Percentiles rank a stretch among this genome's conserved stretches.
Evolutionary conservation across 352 stramenopile species (phyloP).

Genomic region (Vaucheria bursata): DNA sequence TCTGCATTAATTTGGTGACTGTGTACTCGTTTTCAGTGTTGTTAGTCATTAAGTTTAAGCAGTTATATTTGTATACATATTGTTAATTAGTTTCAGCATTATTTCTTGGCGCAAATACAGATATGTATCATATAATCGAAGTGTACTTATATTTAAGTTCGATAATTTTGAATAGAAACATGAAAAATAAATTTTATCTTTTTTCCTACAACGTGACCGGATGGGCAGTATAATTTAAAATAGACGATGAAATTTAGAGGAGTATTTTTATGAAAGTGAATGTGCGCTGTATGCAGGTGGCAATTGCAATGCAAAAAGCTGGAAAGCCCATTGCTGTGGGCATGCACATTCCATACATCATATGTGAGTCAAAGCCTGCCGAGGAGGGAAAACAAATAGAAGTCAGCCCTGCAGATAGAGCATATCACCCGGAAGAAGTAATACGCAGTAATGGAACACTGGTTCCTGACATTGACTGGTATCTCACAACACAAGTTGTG

Average conservation of each 20-base stretch:
- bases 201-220: no score
- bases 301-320: slow-evolving; percentile 81
- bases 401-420: slow-evolving; percentile 24
- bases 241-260: no score
- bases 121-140: no score
- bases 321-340: slow-evolving; percentile 91
- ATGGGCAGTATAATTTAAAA: no score
- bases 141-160: no score
- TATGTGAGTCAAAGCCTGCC: slow-evolving; percentile 71
- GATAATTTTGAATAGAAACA: no score
- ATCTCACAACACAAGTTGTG: slow-evolving; percentile 90
- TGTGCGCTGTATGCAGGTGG: slow-evolving; percentile 69
- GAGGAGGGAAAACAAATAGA: slow-evolving; percentile 8
- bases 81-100: no score
- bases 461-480: slow-evolving; percentile 62
- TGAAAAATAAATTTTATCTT: no score
- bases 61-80: not conserved
- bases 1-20: not conserved
- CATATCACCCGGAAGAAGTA: slow-evolving; percentile 50
- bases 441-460: slow-evolving; percentile 62
- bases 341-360: slow-evolving; percentile 97
- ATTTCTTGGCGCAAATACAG: no score
- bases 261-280: no score
- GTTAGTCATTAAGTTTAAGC: not conserved
- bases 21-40: not conserved